phyloP scores from a whole-genome alignment of 202 grass and related monocot genomes.

The Dendrocalamus latiflorus region DNA sequence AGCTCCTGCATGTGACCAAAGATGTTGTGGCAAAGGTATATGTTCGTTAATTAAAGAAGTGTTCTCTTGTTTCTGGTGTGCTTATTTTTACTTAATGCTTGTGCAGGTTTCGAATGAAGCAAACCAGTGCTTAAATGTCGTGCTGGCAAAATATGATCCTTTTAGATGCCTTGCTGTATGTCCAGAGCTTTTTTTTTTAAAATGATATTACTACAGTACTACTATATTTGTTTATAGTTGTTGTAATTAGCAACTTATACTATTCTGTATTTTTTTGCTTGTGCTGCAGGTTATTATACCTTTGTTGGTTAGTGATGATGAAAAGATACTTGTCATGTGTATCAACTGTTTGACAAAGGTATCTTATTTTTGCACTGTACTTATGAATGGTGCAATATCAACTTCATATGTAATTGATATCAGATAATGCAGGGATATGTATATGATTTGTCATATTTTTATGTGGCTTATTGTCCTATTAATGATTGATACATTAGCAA shows the following conservation, averaged over 20 bases:
- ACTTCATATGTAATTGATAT: background rate
- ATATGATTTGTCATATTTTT: background rate
- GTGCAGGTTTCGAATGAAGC: constrained; percentile 83
- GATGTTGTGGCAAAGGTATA: constrained; percentile 68
- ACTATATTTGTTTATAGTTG: background rate
- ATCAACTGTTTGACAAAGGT: constrained; percentile 98
- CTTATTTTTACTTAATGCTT: constrained; percentile 28
- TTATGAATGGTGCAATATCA: background rate
- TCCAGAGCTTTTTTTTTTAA: background rate
- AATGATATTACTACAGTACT: background rate
- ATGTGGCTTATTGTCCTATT: background rate
- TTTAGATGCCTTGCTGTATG: constrained; percentile 76
- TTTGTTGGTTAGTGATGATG: constrained; percentile 72
- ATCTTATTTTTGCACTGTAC: constrained; percentile 16
- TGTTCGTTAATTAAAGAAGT: background rate
- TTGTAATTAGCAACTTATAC: constrained; percentile 11
- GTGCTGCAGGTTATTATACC: constrained; percentile 64
- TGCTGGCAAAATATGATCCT: constrained; percentile 67
- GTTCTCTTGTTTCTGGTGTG: background rate
- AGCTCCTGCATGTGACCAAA: constrained; percentile 63
- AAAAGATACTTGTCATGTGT: constrained; percentile 71
- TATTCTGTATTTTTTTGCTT: background rate
- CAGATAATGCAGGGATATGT: background rate
- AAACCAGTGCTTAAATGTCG: constrained; percentile 59
- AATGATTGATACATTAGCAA: background rate